Evolutionary conservation across 2,329 filamentous ascomycete species (phyloP).

Genomic region (Pseudocercospora ulei): DNA sequence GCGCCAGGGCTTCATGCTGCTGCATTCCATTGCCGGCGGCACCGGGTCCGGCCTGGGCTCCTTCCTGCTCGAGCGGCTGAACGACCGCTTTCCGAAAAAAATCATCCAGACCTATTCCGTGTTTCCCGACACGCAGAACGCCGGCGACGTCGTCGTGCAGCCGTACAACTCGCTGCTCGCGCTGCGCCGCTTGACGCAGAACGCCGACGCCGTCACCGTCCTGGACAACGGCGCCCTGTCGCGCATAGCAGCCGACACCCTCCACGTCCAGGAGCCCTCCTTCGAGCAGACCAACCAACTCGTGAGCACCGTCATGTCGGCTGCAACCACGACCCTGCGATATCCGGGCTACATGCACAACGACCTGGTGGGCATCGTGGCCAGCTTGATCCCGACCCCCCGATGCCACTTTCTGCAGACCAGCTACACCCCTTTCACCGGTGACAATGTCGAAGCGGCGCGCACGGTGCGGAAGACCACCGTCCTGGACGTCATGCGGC

Average conservation of each 20-base stretch:
- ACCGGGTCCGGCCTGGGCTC: slow-evolving; percentile 94
- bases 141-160: slow-evolving; percentile 87
- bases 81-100: slow-evolving; percentile 97
- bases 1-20: slow-evolving; percentile 84
- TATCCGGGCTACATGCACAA: slow-evolving; percentile 99
- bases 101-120: slow-evolving; percentile 98
- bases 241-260: slow-evolving; percentile 82
- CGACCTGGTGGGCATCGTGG: slow-evolving; percentile 91
- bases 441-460: slow-evolving; percentile 89
- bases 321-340: slow-evolving; percentile 87
- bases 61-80: slow-evolving; percentile 87
- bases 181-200: slow-evolving; percentile 83
- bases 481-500: slow-evolving; percentile 92
- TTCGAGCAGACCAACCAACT: slow-evolving; percentile 97
- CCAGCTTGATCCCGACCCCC: slow-evolving; percentile 89
- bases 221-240: slow-evolving; percentile 91
- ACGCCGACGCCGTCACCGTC: slow-evolving; percentile 94
- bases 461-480: slow-evolving; percentile 98
- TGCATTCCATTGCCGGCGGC: slow-evolving; percentile 94
- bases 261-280: slow-evolving; percentile 90
- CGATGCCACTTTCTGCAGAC: slow-evolving; percentile 98
- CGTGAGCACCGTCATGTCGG: slow-evolving; percentile 94
- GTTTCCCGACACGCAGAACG: slow-evolving; percentile 84
- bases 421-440: slow-evolving; percentile 94
- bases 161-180: slow-evolving; percentile 95